Evolutionary conservation across 768 basidiomycete genomes (phyloP).

Genomic region (Rhodotorula babjevae): DNA sequence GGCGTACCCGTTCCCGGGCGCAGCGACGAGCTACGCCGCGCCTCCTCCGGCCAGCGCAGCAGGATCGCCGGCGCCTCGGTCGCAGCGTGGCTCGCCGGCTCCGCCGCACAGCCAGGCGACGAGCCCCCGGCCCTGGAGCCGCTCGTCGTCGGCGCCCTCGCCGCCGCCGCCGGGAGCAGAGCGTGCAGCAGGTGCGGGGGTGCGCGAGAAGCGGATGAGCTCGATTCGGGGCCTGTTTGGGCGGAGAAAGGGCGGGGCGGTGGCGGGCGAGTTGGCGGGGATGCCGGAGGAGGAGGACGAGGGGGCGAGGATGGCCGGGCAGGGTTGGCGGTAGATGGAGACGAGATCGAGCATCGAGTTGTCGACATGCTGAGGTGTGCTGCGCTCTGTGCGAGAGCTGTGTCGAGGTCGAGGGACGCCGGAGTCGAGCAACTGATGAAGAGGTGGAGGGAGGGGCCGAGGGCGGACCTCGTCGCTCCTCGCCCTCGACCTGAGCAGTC

Average conservation of each 20-base stretch:
- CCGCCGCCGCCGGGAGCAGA: too few species aligned
- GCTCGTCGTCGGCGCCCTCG: not conserved
- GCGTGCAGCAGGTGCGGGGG: not conserved
- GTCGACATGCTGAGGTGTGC: too few species aligned
- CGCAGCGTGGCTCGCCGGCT: not conserved
- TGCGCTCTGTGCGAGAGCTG: too few species aligned
- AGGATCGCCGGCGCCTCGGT: too few species aligned
- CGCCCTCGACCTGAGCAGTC: not conserved
- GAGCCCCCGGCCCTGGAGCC: not conserved
- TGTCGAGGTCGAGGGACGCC: too few species aligned
- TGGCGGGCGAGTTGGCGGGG: not conserved
- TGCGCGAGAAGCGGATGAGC: not conserved
- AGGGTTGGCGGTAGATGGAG: not conserved
- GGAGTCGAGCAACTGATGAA: not conserved
- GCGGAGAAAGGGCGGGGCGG: not conserved
- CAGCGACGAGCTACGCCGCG: too few species aligned
- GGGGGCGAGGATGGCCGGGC: too few species aligned
- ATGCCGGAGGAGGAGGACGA: conserved; percentile 2
- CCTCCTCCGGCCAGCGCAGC: too few species aligned
- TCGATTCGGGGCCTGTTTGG: not conserved
- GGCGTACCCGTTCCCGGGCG: too few species aligned
- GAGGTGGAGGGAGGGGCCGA: not conserved
- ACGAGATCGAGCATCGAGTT: too few species aligned
- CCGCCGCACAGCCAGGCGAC: not conserved
- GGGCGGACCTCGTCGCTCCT: too few species aligned